Base-by-base conservation (phyloP, 2,329 filamentous ascomycete genomes). In the Pseudopyricularia javanii region DNA sequence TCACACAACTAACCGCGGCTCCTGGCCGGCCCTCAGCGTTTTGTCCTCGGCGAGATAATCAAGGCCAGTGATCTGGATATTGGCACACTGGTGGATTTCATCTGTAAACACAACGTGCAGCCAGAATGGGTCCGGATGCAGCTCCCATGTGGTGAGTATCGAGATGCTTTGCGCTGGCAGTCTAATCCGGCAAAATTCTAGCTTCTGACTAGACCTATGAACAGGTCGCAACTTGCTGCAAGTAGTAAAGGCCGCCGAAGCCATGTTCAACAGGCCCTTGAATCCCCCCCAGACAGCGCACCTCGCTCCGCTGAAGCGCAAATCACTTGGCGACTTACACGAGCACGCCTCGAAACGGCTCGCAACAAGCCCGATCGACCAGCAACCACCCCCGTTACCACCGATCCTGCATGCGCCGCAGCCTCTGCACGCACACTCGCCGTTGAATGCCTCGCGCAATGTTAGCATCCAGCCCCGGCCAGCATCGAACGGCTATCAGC, bases 21-120 rank as follows among this genome's bases (percentile, higher is more conserved):
- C 3, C 45, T 2, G 53, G 54, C 45, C 49, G n/a, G n/a, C n/a
- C n/a, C n/a, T n/a, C 59, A 81, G 78, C 75, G 50, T 56, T 79
- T 79, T 60, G 66, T 80, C 55, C 70, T 81, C 53, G 74, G 71
- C 54, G 78, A 81, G 63, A 75, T 80, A 59, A 74, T 81, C 64
- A 81, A 80, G 59, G 70, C 69, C 55, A 80, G 76, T 65, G 63
- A 69, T 30, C 64, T 80, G 54, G 71, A 77, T 53, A 61, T 78
- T 24, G 62, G 66, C 11, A 63, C 62, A 17, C 63, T 81, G 30
- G 69, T 72, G 20, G 64, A 66, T 12, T 78, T 81, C 55, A 67
- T 80, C 58, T 71, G 63, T 51, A 47, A 55, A 26, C 59, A 60
- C 48, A 58, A 57, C 11, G 58, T 67, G 17, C 55, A 60, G 45